Percentiles rank a stretch among this genome's conserved stretches.
Conservation (phyloP, 139 green algal genomes). For the Penium margaritaceum region DNA sequence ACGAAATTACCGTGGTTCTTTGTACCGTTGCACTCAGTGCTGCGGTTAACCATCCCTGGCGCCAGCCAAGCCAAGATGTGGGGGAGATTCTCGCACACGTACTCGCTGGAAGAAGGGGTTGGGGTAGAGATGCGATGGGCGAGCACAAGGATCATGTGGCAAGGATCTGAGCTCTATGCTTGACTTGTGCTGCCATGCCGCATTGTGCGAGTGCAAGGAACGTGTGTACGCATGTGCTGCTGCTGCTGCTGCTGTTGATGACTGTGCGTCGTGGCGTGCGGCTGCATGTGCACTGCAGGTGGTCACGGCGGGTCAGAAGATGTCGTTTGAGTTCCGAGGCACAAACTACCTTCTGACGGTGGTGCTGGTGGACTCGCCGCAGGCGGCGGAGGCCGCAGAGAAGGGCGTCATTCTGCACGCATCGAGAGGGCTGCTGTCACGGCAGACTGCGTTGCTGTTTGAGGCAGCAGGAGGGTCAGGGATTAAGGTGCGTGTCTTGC, state of each 20-base stretch:
- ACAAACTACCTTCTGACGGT: constrained; percentile 71
- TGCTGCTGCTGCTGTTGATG: constrained; percentile 3
- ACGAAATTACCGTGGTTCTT: too few relatives aligned
- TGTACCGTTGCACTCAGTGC: too few relatives aligned
- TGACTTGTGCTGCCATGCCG: neutral
- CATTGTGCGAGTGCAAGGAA: neutral
- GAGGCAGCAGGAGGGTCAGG: constrained; percentile 33
- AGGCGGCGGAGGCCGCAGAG: constrained; percentile 16
- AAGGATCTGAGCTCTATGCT: neutral
- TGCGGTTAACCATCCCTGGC: too few relatives aligned
- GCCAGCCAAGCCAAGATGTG: too few relatives aligned
- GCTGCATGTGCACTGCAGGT: constrained; percentile 51
- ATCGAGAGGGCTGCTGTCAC: constrained; percentile 43
- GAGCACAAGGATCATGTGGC: neutral
- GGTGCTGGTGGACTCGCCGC: constrained; percentile 49
- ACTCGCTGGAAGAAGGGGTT: too few relatives aligned
- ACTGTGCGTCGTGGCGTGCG: neutral
- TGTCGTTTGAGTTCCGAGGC: constrained; percentile 79
- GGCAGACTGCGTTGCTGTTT: constrained; percentile 44
- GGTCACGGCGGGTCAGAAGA: constrained; percentile 66
- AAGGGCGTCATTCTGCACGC: neutral
- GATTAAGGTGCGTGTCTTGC: constrained; percentile 64
- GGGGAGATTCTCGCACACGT: too few relatives aligned
- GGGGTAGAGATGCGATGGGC: neutral
- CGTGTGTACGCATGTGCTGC: neutral